phyloP scores from a whole-genome alignment of 495 filamentous ascomycete genomes.

The Talaromyces ruber region DNA sequence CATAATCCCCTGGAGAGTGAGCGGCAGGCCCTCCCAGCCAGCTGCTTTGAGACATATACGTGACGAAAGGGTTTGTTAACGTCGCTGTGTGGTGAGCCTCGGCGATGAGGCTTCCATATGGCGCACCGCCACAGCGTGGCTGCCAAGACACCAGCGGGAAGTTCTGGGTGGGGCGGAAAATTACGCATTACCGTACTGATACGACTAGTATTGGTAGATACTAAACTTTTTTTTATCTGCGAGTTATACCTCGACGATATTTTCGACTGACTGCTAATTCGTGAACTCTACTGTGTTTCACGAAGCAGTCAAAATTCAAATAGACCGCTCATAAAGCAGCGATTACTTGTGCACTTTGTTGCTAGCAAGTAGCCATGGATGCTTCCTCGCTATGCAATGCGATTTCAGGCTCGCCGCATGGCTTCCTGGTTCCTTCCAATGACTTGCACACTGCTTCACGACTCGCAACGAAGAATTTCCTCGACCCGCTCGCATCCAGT shows the following conservation, averaged over 20 bases:
- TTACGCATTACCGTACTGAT: neutral
- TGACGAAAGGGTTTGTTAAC: no score
- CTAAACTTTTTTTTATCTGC: neutral
- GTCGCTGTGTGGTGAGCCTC: neutral
- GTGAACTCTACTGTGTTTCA: neutral
- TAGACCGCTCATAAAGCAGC: neutral
- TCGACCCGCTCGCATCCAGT: constrained; percentile 66
- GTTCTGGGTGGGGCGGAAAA: neutral
- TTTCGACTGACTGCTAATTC: neutral
- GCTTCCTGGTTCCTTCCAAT: constrained; percentile 61
- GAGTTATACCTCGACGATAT: neutral
- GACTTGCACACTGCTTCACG: constrained; percentile 56
- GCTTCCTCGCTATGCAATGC: neutral
- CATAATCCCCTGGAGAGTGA: no score
- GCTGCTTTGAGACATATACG: no score
- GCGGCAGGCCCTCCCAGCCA: no score
- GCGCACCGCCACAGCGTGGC: neutral
- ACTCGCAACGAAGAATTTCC: constrained; percentile 60
- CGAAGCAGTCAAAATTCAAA: neutral
- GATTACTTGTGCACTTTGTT: neutral
- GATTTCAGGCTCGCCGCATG: constrained; percentile 26
- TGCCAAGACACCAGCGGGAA: neutral
- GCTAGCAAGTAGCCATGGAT: neutral
- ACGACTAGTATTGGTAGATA: neutral
- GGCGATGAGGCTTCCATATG: neutral